Evolutionary conservation across 148 eudicot genomes (phyloP).

Genomic region (Silene latifolia): DNA sequence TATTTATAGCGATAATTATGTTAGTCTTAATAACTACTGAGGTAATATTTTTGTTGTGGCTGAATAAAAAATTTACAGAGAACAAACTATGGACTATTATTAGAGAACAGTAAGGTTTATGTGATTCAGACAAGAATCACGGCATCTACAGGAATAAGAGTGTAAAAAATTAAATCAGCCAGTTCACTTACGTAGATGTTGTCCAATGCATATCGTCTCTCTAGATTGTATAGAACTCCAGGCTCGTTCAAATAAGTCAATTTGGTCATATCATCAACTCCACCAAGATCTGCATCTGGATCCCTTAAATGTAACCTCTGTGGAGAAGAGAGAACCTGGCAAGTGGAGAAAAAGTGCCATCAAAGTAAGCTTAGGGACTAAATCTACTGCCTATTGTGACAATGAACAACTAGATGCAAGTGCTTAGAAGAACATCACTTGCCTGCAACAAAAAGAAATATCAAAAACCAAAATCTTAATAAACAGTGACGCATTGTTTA

Average conservation of each 20-base stretch:
- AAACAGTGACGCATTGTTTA: neutral
- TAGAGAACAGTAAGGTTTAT: neutral
- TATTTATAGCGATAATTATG: no score
- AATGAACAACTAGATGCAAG: neutral
- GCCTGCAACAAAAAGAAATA: neutral
- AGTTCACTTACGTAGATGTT: conserved; percentile 76
- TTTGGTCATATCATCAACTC: conserved; percentile 99
- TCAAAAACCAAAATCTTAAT: neutral
- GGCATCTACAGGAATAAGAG: neutral
- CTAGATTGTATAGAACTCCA: conserved; percentile 88
- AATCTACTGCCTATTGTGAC: neutral
- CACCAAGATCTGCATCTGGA: conserved; percentile 87
- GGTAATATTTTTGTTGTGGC: neutral
- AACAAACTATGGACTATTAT: neutral
- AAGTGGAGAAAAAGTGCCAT: conserved; percentile 12
- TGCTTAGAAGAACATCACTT: neutral
- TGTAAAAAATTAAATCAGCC: neutral
- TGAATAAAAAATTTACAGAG: neutral
- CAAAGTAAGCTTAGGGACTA: neutral
- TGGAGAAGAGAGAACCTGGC: conserved; percentile 61
- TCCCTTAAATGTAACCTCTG: conserved; percentile 70
- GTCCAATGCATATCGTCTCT: conserved; percentile 87
- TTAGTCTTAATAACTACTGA: no score
- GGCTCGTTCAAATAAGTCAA: conserved; percentile 94
- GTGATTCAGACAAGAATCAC: neutral